Evolutionary conservation across 352 stramenopile genomes (phyloP), one percentile per base, ranked within the genome.

Genomic region (Phytophthora cactorum): DNA sequence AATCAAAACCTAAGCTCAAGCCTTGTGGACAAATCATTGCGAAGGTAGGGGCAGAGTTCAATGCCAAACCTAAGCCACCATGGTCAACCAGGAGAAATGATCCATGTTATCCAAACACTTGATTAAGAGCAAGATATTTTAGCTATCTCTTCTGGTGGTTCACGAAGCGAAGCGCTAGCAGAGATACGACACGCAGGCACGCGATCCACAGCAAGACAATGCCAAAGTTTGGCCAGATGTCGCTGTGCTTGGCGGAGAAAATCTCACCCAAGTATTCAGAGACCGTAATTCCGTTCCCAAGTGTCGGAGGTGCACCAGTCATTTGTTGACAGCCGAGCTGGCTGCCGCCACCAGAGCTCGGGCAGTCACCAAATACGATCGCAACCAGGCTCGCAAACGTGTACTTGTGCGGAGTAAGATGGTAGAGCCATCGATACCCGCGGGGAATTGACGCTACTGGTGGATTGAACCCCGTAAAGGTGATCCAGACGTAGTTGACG

Each of bases 181-280:
- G 92, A 83, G 74, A 97, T 6, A 90, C 91, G 55, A 92, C 93
- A 53, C 80, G 96, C 31, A 88, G 88, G 1, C 56, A 69, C 47
- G 59, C 57, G 82, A 66, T 51, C 41, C 60, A 50, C 17, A 31
- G 10, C 5, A 63, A 1, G 2, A 64, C 6, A 7, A 54, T 38
- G 31, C 2, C 56, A 9, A 47, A 52, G 11, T 57, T 85, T 25
- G 67, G 77, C 41, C 59, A 67, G 31, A 67, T 67, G 43, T 67
- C 50, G 25, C 39, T 66, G 59, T 61, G 59, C 6, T 67, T 69
- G 3, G 53, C 31, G 9, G 50, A 51, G 38, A 54, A 67, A 17
- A 32, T 44, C 25, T 12, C 15, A 11, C 54, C 70, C 74, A 41
- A 78, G 9, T 71, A 50, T 79, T 86, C 34, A 52, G 70, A 29